A percentile compares a stretch with the other conserved stretches of the same genome.
Evolutionary conservation across 176 grass and related monocot genomes (phyloP).

Genomic region (Canna indica): DNA sequence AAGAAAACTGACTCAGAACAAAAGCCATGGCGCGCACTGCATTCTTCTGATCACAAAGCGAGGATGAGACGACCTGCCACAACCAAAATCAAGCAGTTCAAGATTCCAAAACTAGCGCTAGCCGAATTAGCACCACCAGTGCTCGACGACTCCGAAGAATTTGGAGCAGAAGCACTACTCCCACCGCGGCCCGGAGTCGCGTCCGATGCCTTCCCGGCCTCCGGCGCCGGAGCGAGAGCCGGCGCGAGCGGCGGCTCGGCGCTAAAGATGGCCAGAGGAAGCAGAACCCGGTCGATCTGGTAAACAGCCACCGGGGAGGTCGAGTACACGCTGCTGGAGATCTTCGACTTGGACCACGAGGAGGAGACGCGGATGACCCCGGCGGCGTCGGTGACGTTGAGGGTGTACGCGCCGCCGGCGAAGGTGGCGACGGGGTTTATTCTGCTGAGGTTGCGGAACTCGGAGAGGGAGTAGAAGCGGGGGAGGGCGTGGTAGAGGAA

Average conservation of each 20-base stretch:
- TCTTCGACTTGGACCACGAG: conserved; percentile 83
- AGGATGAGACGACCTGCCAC: conserved; percentile 41
- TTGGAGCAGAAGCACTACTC: conserved; percentile 25
- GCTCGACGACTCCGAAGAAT: conserved; percentile 17
- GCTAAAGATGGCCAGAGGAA: conserved; percentile 79
- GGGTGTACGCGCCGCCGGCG: conserved; percentile 54
- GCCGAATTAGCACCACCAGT: conserved; percentile 28
- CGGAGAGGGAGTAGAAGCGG: conserved; percentile 75
- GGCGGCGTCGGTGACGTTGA: conserved; percentile 65
- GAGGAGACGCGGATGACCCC: conserved; percentile 53
- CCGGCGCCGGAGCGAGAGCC: conserved; percentile 64
- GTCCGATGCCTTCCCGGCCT: conserved; percentile 40
- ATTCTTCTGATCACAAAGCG: conserved; percentile 21
- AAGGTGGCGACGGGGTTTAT: conserved; percentile 65
- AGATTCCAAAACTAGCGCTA: conserved; percentile 3
- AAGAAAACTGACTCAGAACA: not conserved
- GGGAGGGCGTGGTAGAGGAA: conserved; percentile 66
- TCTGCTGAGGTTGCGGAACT: conserved; percentile 69
- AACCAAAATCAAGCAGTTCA: conserved; percentile 25
- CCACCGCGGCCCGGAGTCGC: conserved; percentile 23
- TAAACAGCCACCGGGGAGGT: conserved; percentile 68
- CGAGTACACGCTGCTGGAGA: conserved; percentile 72
- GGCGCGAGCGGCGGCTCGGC: conserved; percentile 54
- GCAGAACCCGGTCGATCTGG: conserved; percentile 60
- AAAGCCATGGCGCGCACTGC: not conserved